Base-by-base conservation (phyloP, 306 rosid species). In the Sphenostylis stenocarpa region DNA sequence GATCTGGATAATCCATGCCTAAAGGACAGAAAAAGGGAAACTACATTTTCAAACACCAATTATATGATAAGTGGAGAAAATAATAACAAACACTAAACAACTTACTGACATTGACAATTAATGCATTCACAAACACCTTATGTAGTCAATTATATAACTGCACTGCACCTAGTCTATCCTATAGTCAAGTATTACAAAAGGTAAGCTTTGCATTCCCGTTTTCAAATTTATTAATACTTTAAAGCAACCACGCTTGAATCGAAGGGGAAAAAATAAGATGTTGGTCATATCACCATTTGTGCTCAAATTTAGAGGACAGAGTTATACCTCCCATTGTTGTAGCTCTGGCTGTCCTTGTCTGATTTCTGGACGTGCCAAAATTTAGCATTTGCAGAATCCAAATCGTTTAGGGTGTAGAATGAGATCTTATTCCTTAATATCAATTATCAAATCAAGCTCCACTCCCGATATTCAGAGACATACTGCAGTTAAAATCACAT, bases 1-100 rank as follows among this genome's bases (percentile, higher is more conserved):
- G 85, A 73, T 94, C 97, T 16, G 86, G 77, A 71, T 90, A 94
- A 57, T 94, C 97, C 91, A 87, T 77, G 80, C 96, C 98, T 94
- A 57, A 43, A 78, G 78, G 70, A 63, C 65, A 77, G 45, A 51
- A 65, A 16, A 43, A 38, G 49, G 69, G 64, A 75, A 39, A 48
- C 58, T 7, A 67, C 36, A 69, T 49, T 38, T 67, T 11, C 12
- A 79, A 65, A 53, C 57, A 41, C 34, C 75, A 51, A 72, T n/a
- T 45, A 23, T 60, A 47, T 64, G 64, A 53, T 3, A 20, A 60
- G 24, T 24, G 57, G 26, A 2, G 2, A 55, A 15, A 17, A 53
- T 31, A 48, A 16, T 15, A 47, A 33, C n/a, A 75, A 5, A 19
- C 66, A 57, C 39, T 47, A 19, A 48, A 68, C 33, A 62, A 52